These are phyloP conservation scores for Corynascus novoguineensis DNA, from an alignment of 495 filamentous ascomycete species.

Conservation along the genomic window DNA sequence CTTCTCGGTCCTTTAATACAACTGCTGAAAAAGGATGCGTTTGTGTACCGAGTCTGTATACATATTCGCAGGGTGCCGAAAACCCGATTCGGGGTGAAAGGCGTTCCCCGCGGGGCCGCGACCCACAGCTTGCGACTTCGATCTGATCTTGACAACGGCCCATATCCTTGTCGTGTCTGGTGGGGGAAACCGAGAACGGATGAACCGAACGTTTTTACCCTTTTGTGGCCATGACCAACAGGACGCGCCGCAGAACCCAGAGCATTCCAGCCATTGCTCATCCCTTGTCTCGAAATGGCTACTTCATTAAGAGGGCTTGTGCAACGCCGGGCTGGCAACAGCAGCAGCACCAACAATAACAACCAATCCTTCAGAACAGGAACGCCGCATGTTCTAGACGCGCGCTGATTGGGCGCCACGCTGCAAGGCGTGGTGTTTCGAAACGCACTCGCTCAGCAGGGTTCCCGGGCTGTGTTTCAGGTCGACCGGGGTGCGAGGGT, in stretches of 20 bases:
- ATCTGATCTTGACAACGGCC: background rate
- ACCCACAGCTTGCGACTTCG: background rate
- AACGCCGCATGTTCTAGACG: background rate
- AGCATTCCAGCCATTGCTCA: too few relatives aligned
- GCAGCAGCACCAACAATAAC: background rate
- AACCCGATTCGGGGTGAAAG: background rate
- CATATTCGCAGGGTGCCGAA: background rate
- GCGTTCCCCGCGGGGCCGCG: background rate
- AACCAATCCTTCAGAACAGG: background rate
- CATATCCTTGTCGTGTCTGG: background rate
- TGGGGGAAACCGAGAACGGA: background rate
- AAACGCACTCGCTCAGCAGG: constrained; percentile 23
- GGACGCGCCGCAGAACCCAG: too few relatives aligned
- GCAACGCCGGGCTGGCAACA: background rate
- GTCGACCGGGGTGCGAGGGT: constrained; percentile 8
- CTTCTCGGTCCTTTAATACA: background rate
- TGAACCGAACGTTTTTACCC: too few relatives aligned
- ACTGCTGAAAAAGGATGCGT: too few relatives aligned
- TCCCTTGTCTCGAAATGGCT: too few relatives aligned
- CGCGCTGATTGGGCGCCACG: constrained; percentile 26
- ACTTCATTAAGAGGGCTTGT: too few relatives aligned
- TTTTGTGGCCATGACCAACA: too few relatives aligned
- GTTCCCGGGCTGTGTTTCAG: constrained; percentile 27
- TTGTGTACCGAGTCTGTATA: too few relatives aligned
- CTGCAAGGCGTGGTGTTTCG: constrained; percentile 28